Evolutionary conservation across 768 basidiomycete genomes (phyloP).

Genomic region (Pisolithus microcarpus): DNA sequence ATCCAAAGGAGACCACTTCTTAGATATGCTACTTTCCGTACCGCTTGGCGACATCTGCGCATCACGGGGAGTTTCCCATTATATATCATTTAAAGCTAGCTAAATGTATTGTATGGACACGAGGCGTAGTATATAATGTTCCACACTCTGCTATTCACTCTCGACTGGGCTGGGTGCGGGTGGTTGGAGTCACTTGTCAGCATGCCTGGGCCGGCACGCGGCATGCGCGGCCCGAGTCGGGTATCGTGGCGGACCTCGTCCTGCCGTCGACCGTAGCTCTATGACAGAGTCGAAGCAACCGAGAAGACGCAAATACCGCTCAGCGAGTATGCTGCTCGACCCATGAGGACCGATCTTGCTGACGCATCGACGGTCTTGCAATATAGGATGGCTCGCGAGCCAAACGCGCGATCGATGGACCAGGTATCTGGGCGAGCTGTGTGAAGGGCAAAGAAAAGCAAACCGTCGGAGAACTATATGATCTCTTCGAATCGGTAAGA

Average conservation of each 20-base stretch:
- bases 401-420: constrained; percentile 64
- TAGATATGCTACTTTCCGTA: too few species aligned
- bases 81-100: constrained; percentile 22
- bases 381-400: constrained; percentile 60
- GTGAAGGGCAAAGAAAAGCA: constrained; percentile 80
- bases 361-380: not conserved
- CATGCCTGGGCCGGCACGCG: too few species aligned
- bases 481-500: constrained; percentile 70
- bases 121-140: constrained; percentile 7
- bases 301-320: constrained; percentile 45
- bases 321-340: constrained; percentile 30
- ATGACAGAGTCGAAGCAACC: constrained; percentile 19
- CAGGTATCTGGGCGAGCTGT: constrained; percentile 83
- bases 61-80: constrained; percentile 11
- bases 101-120: constrained; percentile 2
- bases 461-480: constrained; percentile 68
- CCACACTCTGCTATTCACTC: constrained; percentile 8
- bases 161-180: too few species aligned
- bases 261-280: not conserved
- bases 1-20: too few species aligned
- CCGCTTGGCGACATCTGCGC: constrained; percentile 1
- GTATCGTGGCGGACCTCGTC: too few species aligned
- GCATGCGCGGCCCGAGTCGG: too few species aligned
- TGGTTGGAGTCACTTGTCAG: too few species aligned
- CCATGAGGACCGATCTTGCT: not conserved